These are phyloP conservation scores for Echinosophora koreensis DNA, from an alignment of 306 rosid species.

Conservation along the genomic window DNA sequence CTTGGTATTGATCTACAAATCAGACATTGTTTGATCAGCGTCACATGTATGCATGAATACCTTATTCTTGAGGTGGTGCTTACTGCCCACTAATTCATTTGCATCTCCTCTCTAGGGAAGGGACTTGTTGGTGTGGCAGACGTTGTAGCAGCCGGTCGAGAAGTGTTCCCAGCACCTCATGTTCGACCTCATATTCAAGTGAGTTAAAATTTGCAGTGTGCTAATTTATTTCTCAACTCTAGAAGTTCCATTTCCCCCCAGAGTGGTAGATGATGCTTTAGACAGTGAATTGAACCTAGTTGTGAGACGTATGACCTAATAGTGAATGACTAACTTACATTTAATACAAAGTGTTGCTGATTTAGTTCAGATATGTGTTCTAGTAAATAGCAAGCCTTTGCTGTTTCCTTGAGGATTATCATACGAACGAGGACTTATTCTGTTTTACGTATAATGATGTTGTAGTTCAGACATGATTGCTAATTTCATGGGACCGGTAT, in stretches of 20 bases:
- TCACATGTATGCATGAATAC: constrained; percentile 19
- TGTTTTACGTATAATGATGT: not conserved
- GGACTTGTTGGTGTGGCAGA: constrained; percentile 75
- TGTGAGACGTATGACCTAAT: constrained; percentile 17
- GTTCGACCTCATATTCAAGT: constrained; percentile 99
- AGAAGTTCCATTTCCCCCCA: not conserved
- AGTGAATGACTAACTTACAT: not conserved
- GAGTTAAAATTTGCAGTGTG: constrained; percentile 45
- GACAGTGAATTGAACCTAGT: constrained; percentile 7
- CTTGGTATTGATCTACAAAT: constrained; percentile 29
- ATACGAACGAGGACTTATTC: constrained; percentile 11
- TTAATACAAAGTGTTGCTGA: constrained; percentile 18
- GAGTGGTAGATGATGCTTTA: constrained; percentile 1
- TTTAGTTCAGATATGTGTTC: constrained; percentile 13
- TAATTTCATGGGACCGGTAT: too few relatives aligned
- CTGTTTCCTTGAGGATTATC: constrained; percentile 22
- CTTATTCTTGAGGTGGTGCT: constrained; percentile 32
- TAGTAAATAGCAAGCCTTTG: constrained; percentile 2
- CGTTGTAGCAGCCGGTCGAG: constrained; percentile 90
- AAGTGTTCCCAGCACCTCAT: constrained; percentile 99
- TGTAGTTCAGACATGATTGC: too few relatives aligned
- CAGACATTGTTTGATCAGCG: constrained; percentile 14
- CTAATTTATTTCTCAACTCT: constrained; percentile 27
- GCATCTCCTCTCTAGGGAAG: constrained; percentile 57
- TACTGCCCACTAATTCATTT: constrained; percentile 42